phyloP scores from a whole-genome alignment of 2,329 filamentous ascomycete species.

The Scedosporium aurantiacum region DNA sequence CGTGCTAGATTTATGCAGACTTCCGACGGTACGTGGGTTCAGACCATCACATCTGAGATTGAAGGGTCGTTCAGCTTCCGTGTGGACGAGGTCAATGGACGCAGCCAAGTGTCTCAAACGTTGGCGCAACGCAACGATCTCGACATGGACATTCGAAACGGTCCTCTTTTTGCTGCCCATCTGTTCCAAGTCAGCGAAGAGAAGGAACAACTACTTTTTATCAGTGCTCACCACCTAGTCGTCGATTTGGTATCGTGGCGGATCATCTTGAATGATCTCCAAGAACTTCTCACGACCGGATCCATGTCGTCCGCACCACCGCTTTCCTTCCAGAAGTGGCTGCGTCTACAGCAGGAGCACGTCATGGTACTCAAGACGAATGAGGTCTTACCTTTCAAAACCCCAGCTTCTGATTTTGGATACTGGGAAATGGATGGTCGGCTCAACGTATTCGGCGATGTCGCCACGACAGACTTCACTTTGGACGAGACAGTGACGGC shows the following conservation, averaged over 20 bases:
- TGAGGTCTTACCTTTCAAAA: constrained; percentile 3
- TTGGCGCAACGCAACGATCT: background rate
- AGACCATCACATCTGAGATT: constrained; percentile 4
- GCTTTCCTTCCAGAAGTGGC: constrained; percentile 26
- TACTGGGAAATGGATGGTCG: constrained; percentile 16
- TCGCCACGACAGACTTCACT: constrained; percentile 10
- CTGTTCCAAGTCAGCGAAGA: constrained; percentile 11
- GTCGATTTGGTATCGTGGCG: constrained; percentile 37
- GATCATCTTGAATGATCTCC: constrained; percentile 29
- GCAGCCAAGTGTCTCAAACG: background rate
- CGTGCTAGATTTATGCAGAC: constrained; percentile 9
- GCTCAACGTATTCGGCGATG: constrained; percentile 14
- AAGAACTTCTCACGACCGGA: constrained; percentile 21
- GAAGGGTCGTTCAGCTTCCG: background rate
- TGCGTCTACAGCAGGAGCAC: constrained; percentile 23
- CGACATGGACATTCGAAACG: constrained; percentile 12
- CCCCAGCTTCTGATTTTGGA: constrained; percentile 12
- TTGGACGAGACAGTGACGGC: constrained; percentile 11
- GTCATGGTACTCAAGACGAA: constrained; percentile 7
- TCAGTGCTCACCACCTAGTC: constrained; percentile 25
- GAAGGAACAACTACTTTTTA: constrained; percentile 16
- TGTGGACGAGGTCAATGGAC: background rate
- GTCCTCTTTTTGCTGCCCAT: constrained; percentile 12
- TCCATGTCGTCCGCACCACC: constrained; percentile 10
- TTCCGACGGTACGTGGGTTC: constrained; percentile 2